Percentiles rank a stretch among this genome's conserved stretches.
These are phyloP conservation scores for Agapanthus africanus DNA, from an alignment of 106 monocot species.

Conservation along the genomic window DNA sequence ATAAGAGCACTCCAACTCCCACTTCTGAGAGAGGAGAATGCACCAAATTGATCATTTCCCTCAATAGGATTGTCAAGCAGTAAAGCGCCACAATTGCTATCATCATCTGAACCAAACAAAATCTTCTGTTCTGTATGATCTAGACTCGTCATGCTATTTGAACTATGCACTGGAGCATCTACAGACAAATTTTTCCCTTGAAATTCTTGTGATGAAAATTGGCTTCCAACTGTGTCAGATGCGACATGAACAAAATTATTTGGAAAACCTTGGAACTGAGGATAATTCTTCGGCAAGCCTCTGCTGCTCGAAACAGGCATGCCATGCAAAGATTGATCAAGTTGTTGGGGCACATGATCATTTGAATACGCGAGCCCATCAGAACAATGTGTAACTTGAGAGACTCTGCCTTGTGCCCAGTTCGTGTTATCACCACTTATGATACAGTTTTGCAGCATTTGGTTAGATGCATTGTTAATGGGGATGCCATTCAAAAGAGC, in stretches of 20 bases:
- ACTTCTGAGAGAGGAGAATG: constrained; percentile 61
- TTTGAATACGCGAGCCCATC: constrained; percentile 15
- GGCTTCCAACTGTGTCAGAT: constrained; percentile 17
- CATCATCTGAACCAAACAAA: constrained; percentile 51
- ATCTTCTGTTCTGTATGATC: constrained; percentile 80
- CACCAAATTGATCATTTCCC: constrained; percentile 32
- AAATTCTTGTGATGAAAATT: too few species aligned
- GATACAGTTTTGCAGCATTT: constrained; percentile 31
- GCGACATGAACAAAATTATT: constrained; percentile 25
- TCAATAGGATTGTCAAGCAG: constrained; percentile 36
- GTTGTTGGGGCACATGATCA: constrained; percentile 43
- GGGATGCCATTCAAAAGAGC: constrained; percentile 40
- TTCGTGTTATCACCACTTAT: constrained; percentile 29
- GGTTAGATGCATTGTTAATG: constrained; percentile 20
- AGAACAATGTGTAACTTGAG: constrained; percentile 25
- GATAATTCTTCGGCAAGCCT: constrained; percentile 20
- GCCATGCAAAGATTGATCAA: constrained; percentile 50
- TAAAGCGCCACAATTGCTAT: constrained; percentile 28
- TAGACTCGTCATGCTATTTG: constrained; percentile 48
- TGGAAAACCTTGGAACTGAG: constrained; percentile 27
- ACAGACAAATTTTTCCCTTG: constrained; percentile 21
- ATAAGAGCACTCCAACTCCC: constrained; percentile 98
- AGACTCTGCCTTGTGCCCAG: constrained; percentile 27
- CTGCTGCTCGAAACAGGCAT: constrained; percentile 37
- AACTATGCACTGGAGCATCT: constrained; percentile 16